Evolutionary conservation across 139 green algal species (phyloP).

Genomic region (Closterium sp.): DNA sequence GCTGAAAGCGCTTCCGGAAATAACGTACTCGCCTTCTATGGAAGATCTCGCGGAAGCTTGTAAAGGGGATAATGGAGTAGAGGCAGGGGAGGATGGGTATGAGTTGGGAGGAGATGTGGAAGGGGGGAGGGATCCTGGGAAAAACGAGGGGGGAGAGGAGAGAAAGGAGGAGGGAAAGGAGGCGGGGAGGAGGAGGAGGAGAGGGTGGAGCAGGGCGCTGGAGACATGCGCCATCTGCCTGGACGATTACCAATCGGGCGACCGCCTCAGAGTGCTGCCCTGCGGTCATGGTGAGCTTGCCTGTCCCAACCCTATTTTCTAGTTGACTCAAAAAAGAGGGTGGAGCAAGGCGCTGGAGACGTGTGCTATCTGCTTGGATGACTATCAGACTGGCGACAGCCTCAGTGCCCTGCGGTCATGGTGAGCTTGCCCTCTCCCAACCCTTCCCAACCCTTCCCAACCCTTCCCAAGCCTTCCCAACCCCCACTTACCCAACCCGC

Average conservation of each 20-base stretch:
- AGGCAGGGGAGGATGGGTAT: neutral
- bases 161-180: neutral
- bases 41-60: neutral
- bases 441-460: neutral
- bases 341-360: neutral
- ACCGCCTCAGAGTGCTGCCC: slow-evolving; percentile 51
- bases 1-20: neutral
- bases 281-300: slow-evolving; percentile 43
- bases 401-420: slow-evolving; percentile 55
- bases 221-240: slow-evolving; percentile 54
- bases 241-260: slow-evolving; percentile 54
- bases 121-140: neutral
- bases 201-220: neutral
- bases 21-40: neutral
- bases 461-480: too few relatives aligned
- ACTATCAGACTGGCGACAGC: slow-evolving; percentile 52
- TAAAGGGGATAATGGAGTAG: neutral
- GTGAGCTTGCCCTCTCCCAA: neutral
- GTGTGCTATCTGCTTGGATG: slow-evolving; percentile 56
- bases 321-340: neutral
- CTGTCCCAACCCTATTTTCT: too few relatives aligned
- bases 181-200: neutral
- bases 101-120: neutral
- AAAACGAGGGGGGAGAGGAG: neutral
- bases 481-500: too few relatives aligned